phyloP scores from a whole-genome alignment of 2,329 filamentous ascomycete species.

The Penicillium sumatraense region DNA sequence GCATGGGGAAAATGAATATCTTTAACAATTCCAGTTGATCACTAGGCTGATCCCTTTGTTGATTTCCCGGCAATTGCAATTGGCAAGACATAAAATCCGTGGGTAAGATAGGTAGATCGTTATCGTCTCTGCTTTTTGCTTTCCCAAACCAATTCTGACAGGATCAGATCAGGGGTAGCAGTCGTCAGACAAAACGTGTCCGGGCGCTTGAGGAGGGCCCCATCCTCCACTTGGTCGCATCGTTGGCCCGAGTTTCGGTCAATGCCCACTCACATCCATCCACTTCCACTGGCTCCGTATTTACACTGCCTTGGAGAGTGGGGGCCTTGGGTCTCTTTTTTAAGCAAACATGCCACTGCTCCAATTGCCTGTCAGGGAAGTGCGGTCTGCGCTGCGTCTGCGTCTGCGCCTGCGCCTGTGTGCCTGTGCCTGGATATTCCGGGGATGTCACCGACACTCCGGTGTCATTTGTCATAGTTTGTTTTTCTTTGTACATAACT shows the following conservation, averaged over 20 bases:
- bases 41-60: not conserved
- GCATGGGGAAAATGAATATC: not conserved
- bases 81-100: not conserved
- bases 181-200: slow-evolving; percentile 24
- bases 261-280: slow-evolving; percentile 13
- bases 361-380: slow-evolving; percentile 9
- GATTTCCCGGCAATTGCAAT: too few relatives aligned
- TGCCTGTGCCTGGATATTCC: not conserved
- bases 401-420: not conserved
- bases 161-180: slow-evolving; percentile 17
- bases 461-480: not conserved
- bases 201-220: slow-evolving; percentile 17
- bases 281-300: slow-evolving; percentile 2
- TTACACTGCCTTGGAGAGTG: slow-evolving; percentile 4
- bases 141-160: not conserved
- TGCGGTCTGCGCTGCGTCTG: slow-evolving; percentile 5
- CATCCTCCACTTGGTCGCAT: slow-evolving; percentile 16
- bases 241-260: slow-evolving; percentile 24
- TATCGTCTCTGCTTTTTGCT: not conserved
- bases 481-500: not conserved
- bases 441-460: not conserved
- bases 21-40: not conserved
- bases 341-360: slow-evolving; percentile 12
- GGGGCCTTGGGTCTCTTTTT: slow-evolving; percentile 9
- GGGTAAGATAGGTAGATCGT: not conserved